phyloP scores from a whole-genome alignment of 139 green algal genomes.

The Volvox africanus region DNA sequence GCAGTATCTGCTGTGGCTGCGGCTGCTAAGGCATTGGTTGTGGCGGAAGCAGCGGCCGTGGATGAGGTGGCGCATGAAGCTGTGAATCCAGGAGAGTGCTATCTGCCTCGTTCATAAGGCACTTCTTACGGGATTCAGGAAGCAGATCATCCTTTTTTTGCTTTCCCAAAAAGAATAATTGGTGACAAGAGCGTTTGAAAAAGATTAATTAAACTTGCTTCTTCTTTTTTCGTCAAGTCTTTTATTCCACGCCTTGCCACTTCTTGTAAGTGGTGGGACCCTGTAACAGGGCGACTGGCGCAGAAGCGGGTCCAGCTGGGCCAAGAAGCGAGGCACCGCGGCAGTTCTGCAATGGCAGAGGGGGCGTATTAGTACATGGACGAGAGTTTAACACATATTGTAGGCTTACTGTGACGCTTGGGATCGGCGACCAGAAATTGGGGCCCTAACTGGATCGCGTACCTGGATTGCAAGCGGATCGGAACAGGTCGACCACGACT shows the following conservation, averaged over 20 bases:
- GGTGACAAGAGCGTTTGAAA: no score
- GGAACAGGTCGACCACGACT: not conserved
- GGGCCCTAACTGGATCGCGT: not conserved
- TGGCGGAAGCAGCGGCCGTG: not conserved
- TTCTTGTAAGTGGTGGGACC: not conserved
- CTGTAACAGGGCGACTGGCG: no score
- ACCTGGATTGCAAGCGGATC: not conserved
- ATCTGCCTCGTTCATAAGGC: not conserved
- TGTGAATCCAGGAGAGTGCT: not conserved
- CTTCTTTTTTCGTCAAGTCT: no score
- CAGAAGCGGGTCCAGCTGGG: not conserved
- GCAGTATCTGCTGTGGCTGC: not conserved
- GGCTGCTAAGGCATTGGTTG: not conserved
- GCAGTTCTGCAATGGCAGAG: not conserved
- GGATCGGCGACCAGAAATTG: no score
- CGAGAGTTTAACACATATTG: not conserved
- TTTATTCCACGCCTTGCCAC: not conserved
- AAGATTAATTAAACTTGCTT: no score
- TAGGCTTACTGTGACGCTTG: not conserved
- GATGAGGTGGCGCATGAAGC: not conserved
- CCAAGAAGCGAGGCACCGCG: not conserved
- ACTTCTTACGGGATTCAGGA: not conserved
- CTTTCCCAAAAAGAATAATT: no score
- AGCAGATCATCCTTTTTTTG: conserved; percentile 27
- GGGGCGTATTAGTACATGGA: not conserved